These are phyloP conservation scores for Spinacia oleracea DNA, from an alignment of 179 eudicot species.

Conservation along the genomic window DNA sequence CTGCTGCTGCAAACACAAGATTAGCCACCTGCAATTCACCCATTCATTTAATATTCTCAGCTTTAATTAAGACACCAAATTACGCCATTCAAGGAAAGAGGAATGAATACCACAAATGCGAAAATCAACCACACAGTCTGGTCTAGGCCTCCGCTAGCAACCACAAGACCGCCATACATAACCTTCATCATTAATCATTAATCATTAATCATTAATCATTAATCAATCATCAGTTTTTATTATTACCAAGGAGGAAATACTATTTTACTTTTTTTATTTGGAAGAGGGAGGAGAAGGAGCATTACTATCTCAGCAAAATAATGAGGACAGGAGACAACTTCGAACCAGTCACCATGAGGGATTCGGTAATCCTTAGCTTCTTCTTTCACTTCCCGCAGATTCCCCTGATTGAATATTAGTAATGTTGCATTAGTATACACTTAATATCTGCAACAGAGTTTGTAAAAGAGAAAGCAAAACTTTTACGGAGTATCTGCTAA, in stretches of 20 bases:
- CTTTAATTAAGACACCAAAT: neutral
- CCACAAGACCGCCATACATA: constrained; percentile 74
- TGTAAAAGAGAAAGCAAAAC: neutral
- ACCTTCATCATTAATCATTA: constrained; percentile 50
- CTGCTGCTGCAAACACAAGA: constrained; percentile 75
- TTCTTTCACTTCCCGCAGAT: constrained; percentile 50
- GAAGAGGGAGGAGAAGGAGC: constrained; percentile 4
- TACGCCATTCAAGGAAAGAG: constrained; percentile 10
- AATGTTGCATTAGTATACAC: constrained; percentile 7
- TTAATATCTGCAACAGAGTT: neutral
- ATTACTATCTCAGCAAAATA: constrained; percentile 89
- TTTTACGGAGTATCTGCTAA: neutral
- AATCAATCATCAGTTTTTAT: constrained; percentile 6
- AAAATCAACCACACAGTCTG: constrained; percentile 78
- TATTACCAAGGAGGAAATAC: neutral
- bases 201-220: constrained; percentile 11
- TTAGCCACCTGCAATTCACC: constrained; percentile 61
- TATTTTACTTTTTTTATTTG: neutral
- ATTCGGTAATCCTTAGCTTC: constrained; percentile 55
- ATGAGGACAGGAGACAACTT: constrained; percentile 82
- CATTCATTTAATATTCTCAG: constrained; percentile 7
- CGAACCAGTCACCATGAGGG: constrained; percentile 94
- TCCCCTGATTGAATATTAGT: constrained; percentile 49
- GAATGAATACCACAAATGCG: constrained; percentile 66
- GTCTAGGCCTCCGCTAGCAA: constrained; percentile 76